Evolutionary conservation across 164 flowering plant species (phyloP), one percentile per base, ranked within the genome.

Genomic region (grape (Vitis vinifera)): DNA sequence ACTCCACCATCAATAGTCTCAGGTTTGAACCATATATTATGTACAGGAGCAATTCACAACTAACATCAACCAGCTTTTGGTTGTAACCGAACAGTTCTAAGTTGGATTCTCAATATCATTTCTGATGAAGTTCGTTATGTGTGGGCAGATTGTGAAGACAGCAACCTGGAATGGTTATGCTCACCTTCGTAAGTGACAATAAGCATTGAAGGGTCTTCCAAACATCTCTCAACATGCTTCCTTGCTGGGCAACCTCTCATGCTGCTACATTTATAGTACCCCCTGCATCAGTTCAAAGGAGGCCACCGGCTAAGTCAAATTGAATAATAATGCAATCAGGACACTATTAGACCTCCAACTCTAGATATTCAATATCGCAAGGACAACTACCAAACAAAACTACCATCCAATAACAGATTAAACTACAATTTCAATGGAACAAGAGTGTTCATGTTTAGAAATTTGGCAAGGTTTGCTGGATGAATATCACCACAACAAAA

Each of bases 121-220:
- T 66, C 31, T 14, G 53, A 51, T 31, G 13, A 59, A 31, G 52
- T 44, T 17, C 9, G 3, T 67, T 62, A 77, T 27, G 80, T 71
- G 11, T 77, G 74, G 2, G 80, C 80, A 47, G 80, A 77, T 27
- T 72, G 73, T 19, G 75, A 56, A 10, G 68, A 50, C 37, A 65
- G 51, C 37, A 73, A 50, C 72, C 71, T 73, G 59, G 79, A 67
- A 73, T 85, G 86, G 70, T 83, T 83, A 56, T 85, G 89, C 50
- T 83, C 82, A 31, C 79, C 82, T 69, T 83, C 79, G 62, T 85
- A 85, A 9, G 89, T 83, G 56, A 83, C 81, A 57, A 81, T 73
- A 44, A 85, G 79, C 80, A 74, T 78, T 9, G 89, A 75, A 70
- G 84, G 81, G 58, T 85, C 86, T 51, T 76, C 81, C 11, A 78